phyloP scores from a whole-genome alignment of 2,329 filamentous ascomycete species.

The Claviceps maximensis region DNA sequence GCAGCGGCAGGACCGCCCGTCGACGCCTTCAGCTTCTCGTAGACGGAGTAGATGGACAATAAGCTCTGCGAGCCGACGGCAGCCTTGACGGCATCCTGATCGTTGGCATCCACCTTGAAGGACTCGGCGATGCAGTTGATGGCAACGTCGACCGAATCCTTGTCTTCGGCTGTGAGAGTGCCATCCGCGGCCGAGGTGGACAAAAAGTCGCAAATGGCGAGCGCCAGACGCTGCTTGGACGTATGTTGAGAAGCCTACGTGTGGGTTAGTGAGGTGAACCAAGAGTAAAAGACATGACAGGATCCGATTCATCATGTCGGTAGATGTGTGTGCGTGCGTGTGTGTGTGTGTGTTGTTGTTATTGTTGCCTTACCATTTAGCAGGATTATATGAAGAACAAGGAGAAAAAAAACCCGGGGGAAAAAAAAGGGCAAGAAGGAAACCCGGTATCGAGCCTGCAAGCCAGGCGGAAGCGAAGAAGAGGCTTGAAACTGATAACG shows the following conservation, averaged over 20 bases:
- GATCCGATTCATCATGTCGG: too few species aligned
- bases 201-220: constrained; percentile 95
- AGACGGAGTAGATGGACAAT: constrained; percentile 83
- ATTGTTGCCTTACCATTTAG: too few species aligned
- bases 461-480: background rate
- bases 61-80: constrained; percentile 81
- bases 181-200: constrained; percentile 73
- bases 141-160: constrained; percentile 88
- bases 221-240: constrained; percentile 74
- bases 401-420: background rate
- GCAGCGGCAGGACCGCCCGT: constrained; percentile 23
- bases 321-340: too few species aligned
- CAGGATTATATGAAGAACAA: too few species aligned
- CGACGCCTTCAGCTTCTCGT: constrained; percentile 76
- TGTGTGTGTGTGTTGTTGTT: too few species aligned
- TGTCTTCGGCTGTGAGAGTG: constrained; percentile 75
- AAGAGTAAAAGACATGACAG: too few species aligned
- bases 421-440: too few species aligned
- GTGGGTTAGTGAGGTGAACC: background rate
- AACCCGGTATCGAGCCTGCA: background rate
- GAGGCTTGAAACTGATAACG: background rate
- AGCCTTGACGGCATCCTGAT: constrained; percentile 57
- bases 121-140: constrained; percentile 88
- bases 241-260: constrained; percentile 26
- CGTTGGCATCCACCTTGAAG: constrained; percentile 84